Conservation (phyloP, 257 asterid species). For the Phtheirospermum japonicum region DNA sequence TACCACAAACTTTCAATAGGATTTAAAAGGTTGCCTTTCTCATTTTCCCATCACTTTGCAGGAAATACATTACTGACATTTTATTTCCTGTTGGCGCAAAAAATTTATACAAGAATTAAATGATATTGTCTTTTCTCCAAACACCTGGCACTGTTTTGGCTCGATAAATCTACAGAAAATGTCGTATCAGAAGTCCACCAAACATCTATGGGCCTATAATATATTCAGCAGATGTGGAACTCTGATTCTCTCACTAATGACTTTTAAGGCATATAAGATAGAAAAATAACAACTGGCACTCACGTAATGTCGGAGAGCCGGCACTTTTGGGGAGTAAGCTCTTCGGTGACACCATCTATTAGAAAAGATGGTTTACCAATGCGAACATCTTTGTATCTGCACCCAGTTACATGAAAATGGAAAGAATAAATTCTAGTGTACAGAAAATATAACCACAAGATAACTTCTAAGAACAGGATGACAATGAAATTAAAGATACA, state of each 20-base stretch:
- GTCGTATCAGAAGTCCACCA: no score
- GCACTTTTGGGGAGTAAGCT: slow-evolving; percentile 70
- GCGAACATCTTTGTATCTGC: slow-evolving; percentile 65
- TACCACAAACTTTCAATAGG: no score
- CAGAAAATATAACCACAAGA: slow-evolving; percentile 1
- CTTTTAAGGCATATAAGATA: slow-evolving; percentile 13
- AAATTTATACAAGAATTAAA: slow-evolving; percentile 7
- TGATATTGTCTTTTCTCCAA: neutral
- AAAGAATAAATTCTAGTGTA: slow-evolving; percentile 12
- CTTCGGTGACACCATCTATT: slow-evolving; percentile 39
- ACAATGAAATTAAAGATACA: neutral
- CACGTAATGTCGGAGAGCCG: slow-evolving; percentile 77
- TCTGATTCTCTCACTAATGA: slow-evolving; percentile 12
- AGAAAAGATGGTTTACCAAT: slow-evolving; percentile 59
- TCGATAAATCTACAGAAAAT: neutral
- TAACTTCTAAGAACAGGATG: neutral
- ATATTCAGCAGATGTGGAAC: no score
- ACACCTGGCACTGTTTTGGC: slow-evolving; percentile 11
- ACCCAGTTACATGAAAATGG: slow-evolving; percentile 12
- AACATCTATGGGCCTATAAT: no score
- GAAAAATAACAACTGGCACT: slow-evolving; percentile 31
- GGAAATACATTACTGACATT: no score
- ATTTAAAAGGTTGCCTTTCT: no score
- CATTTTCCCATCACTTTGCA: no score
- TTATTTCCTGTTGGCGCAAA: slow-evolving; percentile 10